Evolutionary conservation across 2,329 filamentous ascomycete species (phyloP).

Genomic region (Penicillium sp.): DNA sequence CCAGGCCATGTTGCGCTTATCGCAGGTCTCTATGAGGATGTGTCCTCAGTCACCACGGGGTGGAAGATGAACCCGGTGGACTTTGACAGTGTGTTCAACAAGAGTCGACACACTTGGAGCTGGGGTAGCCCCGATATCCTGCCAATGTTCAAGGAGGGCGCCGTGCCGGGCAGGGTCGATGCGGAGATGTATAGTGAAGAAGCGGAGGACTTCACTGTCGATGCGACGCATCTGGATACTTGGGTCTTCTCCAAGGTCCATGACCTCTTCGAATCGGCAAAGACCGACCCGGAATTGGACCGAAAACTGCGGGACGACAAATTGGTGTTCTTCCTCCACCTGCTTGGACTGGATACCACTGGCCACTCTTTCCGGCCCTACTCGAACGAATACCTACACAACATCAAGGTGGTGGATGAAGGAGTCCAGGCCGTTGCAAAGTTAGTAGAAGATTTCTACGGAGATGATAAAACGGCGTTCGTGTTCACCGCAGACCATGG

Average conservation of each 20-base stretch:
- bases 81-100: conserved; percentile 98
- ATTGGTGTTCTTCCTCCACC: conserved; percentile 89
- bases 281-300: conserved; percentile 72
- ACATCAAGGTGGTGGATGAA: conserved; percentile 89
- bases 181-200: conserved; percentile 82
- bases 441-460: conserved; percentile 82
- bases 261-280: conserved; percentile 77
- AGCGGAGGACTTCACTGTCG: conserved; percentile 82
- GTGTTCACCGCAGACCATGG: conserved; percentile 98
- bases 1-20: conserved; percentile 97
- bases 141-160: conserved; percentile 95
- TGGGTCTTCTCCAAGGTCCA: conserved; percentile 98
- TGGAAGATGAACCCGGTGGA: conserved; percentile 99
- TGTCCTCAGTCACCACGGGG: conserved; percentile 92
- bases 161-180: conserved; percentile 80
- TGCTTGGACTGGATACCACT: conserved; percentile 86
- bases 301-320: conserved; percentile 75
- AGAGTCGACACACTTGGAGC: conserved; percentile 95
- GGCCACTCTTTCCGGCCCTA: conserved; percentile 87
- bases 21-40: conserved; percentile 94
- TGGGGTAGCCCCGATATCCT: conserved; percentile 98
- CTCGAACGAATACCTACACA: conserved; percentile 90
- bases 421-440: conserved; percentile 82
- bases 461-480: conserved; percentile 81
- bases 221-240: conserved; percentile 77